Evolutionary conservation across 2,329 filamentous ascomycete genomes (phyloP).

Genomic region (Clathrospora elynae): DNA sequence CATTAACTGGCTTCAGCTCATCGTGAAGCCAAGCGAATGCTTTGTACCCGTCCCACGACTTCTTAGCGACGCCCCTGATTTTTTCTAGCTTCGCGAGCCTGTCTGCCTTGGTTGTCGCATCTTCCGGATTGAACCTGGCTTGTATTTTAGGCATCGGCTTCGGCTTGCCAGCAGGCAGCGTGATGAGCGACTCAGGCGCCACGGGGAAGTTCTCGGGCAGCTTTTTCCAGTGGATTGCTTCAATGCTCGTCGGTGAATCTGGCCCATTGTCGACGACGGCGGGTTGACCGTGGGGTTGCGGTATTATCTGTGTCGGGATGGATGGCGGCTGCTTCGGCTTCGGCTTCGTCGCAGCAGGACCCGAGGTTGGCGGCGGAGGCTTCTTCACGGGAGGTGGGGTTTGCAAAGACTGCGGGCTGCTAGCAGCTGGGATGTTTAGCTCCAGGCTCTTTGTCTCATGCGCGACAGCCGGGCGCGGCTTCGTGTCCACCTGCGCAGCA

Average conservation of each 20-base stretch:
- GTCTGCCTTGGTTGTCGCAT: constrained; percentile 54
- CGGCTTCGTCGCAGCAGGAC: constrained; percentile 15
- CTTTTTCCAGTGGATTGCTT: constrained; percentile 71
- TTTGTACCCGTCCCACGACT: constrained; percentile 83
- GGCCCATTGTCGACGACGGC: constrained; percentile 29
- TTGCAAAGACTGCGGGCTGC: constrained; percentile 26
- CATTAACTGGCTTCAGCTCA: constrained; percentile 76
- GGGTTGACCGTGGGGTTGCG: constrained; percentile 20
- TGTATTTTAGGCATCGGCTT: constrained; percentile 78
- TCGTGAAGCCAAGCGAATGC: constrained; percentile 83
- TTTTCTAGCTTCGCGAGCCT: constrained; percentile 67
- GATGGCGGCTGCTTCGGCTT: constrained; percentile 25
- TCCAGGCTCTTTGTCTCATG: constrained; percentile 42
- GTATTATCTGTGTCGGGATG: constrained; percentile 20
- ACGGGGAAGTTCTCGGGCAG: constrained; percentile 79
- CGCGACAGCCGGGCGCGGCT: constrained; percentile 33
- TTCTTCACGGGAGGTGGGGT: constrained; percentile 39
- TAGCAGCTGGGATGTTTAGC: constrained; percentile 40
- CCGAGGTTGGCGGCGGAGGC: constrained; percentile 17
- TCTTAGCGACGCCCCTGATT: constrained; percentile 75
- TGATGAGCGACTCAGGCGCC: constrained; percentile 69
- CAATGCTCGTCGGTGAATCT: constrained; percentile 23
- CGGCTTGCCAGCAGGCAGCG: constrained; percentile 73
- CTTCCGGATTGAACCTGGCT: constrained; percentile 70
- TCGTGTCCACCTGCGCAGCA: constrained; percentile 23